Base-by-base conservation (phyloP, 2,329 filamentous ascomycete genomes). In the Magnaporthiopsis poae region DNA sequence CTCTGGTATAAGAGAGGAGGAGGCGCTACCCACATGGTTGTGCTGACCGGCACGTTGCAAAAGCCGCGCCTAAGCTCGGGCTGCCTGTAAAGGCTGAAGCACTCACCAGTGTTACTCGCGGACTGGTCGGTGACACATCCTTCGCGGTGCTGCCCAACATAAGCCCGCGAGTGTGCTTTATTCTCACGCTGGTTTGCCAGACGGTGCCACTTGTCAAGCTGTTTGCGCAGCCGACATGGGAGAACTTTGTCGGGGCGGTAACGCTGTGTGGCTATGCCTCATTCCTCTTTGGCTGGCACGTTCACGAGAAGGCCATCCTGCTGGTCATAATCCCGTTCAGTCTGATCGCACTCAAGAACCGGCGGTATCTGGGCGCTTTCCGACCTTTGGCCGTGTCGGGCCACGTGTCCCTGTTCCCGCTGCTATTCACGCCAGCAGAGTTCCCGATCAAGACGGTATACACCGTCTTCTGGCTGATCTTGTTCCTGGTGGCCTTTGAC, bases 201-300 rank as follows among this genome's bases (percentile, higher is more conserved):
- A 79, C 86, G 39, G 86, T 92, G 67, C 89, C 91, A 5, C 83
- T 99, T 9, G 75, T 92, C 69, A 96, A 92, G 77, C 86, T 98
- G 59, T 96, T 96, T 79, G 74, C 86, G 62, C 82, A 84, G 64
- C 92, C 92, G 2, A 91, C 86, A 0, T 96, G 92, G 91, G 90
- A 96, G 69, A 90, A 86, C 66, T 98, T 99, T 74, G 85, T 98
- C 60, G 92, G 92, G 3, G 89, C 92, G 0, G 85, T 96, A 61
- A 97, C 94, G 0, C 86, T 98, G 21, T 98, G 95, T 74, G 95
- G 91, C 67, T 99, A 97, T 74, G 90, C 94, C 0, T 97, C 94
- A 0, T 99, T 99, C 79, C 83, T 99, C 12, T 98, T 98, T 72
- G 94, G 95, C 67, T 99, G 94, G 92, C 95, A 99, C 74, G 95